Percentiles rank a stretch among this genome's conserved stretches.
These are phyloP conservation scores for Podospora conica DNA, from an alignment of 495 filamentous ascomycete genomes.

Conservation along the genomic window DNA sequence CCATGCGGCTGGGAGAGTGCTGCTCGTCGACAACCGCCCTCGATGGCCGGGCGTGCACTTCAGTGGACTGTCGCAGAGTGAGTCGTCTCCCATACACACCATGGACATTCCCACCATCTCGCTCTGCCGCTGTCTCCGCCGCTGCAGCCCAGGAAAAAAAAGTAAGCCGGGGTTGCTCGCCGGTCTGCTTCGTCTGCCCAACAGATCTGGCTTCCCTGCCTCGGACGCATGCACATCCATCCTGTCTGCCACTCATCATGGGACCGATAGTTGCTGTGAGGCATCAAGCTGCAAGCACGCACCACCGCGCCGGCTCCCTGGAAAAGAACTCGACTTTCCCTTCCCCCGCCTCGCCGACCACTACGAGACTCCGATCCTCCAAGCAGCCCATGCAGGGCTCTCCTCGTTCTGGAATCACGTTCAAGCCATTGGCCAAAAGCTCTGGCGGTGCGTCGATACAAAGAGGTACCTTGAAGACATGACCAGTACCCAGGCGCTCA, in stretches of 20 bases:
- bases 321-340: background rate
- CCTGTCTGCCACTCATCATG: background rate
- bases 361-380: background rate
- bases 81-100: background rate
- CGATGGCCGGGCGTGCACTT: background rate
- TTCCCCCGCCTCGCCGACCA: background rate
- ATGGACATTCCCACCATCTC: background rate
- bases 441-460: background rate
- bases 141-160: background rate
- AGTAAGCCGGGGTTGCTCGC: background rate
- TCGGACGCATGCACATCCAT: background rate
- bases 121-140: background rate
- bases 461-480: background rate
- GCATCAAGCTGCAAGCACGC: background rate
- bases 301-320: background rate
- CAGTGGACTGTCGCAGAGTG: background rate
- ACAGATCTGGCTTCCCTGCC: background rate
- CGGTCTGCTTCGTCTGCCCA: background rate
- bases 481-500: background rate
- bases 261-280: background rate
- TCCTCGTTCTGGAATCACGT: background rate
- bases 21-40: background rate
- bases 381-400: background rate
- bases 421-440: background rate
- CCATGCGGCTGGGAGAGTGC: slow-evolving; percentile 8